These are phyloP conservation scores for Xylaria arbuscula DNA, from an alignment of 2,329 filamentous ascomycete species.

Conservation along the genomic window DNA sequence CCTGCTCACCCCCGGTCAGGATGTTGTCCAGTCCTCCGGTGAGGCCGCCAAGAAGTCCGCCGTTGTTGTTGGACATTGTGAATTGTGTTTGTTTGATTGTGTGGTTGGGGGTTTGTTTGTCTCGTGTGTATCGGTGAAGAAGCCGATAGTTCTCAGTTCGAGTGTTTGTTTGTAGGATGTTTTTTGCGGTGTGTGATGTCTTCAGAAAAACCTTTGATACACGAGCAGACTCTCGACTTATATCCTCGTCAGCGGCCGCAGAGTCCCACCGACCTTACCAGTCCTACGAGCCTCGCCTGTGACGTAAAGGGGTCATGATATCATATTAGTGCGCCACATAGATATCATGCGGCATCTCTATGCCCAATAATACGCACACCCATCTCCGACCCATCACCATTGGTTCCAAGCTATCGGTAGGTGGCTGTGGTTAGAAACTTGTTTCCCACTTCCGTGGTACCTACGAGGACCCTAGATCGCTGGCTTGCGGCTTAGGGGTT, in stretches of 20 bases:
- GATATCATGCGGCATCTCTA: constrained; percentile 1
- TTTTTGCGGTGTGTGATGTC: constrained; percentile 10
- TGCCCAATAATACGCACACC: constrained; percentile 23
- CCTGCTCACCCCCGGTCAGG: constrained; percentile 51
- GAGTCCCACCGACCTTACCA: constrained; percentile 16
- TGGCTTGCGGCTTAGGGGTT: constrained; percentile 28
- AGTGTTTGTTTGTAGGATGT: constrained; percentile 4
- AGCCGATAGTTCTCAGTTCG: constrained; percentile 5
- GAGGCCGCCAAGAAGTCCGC: constrained; percentile 51
- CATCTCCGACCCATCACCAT: constrained; percentile 5
- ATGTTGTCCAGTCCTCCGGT: constrained; percentile 51
- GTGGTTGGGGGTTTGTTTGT: constrained; percentile 4
- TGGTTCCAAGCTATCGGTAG: constrained; percentile 36
- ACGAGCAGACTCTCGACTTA: constrained; percentile 31
- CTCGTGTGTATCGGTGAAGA: neutral
- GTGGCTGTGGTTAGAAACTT: constrained; percentile 48
- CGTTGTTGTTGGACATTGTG: constrained; percentile 50
- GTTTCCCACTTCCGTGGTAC: constrained; percentile 38
- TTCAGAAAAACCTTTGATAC: neutral
- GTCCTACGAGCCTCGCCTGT: constrained; percentile 33
- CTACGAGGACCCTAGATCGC: constrained; percentile 12
- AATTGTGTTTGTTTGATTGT: constrained; percentile 31
- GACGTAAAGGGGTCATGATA: constrained; percentile 38
- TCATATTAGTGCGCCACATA: constrained; percentile 36
- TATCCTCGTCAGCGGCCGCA: constrained; percentile 31